These are phyloP conservation scores for Fusarium papillatum DNA, from an alignment of 2,329 filamentous ascomycete species.

Conservation along the genomic window DNA sequence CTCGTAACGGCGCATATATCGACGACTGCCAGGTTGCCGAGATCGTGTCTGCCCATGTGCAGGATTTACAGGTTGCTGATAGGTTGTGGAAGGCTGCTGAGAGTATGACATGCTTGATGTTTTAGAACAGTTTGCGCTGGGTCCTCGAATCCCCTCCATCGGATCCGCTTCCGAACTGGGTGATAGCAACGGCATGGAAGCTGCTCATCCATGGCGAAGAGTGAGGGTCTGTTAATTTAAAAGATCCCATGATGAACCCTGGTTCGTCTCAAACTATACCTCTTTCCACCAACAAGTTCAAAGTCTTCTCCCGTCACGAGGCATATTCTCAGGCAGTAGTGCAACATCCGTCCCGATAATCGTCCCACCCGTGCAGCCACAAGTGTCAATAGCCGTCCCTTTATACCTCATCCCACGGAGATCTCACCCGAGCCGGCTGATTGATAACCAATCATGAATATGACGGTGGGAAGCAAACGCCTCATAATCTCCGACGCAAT, in stretches of 20 bases:
- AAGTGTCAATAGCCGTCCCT: not conserved
- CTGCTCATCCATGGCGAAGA: not conserved
- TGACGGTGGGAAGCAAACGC: not conserved
- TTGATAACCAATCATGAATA: not conserved
- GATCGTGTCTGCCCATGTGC: not conserved
- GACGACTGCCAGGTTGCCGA: not conserved
- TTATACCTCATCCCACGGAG: not conserved
- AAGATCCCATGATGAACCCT: not conserved
- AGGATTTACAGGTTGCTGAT: not conserved
- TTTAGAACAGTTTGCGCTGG: not conserved
- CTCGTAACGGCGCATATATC: not conserved
- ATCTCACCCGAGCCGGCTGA: not conserved
- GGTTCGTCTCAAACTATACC: not conserved
- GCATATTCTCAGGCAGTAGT: not conserved
- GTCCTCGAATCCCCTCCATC: not conserved
- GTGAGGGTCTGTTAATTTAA: not conserved
- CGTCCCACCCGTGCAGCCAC: not conserved
- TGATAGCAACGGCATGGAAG: not conserved
- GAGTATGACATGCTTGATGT: not conserved
- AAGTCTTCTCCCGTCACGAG: not conserved
- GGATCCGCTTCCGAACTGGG: not conserved
- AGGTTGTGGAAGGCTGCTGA: not conserved
- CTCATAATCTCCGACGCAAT: constrained; percentile 3
- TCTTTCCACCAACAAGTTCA: not conserved
- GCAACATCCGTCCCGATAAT: not conserved